A percentile compares a stretch with the other conserved stretches of the same genome.
Conservation (phyloP, 2,329 filamentous ascomycete genomes). For the Colletotrichum siamense region DNA sequence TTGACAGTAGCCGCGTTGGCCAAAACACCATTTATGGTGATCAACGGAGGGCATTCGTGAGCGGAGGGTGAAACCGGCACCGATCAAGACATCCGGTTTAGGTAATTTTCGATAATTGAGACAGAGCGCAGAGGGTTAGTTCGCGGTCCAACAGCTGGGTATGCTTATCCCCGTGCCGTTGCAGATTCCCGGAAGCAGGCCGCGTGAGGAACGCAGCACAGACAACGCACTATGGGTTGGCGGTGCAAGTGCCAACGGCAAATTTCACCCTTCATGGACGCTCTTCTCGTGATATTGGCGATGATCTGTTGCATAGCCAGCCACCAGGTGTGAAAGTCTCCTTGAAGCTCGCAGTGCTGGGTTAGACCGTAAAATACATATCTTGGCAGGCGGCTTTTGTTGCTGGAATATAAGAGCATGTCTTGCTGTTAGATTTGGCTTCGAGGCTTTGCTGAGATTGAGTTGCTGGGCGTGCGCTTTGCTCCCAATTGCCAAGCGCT, state of each 20-base stretch:
- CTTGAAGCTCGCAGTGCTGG: not conserved
- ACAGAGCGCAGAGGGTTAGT: not conserved
- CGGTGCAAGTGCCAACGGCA: not conserved
- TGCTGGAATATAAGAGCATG: not conserved
- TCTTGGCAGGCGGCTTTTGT: not conserved
- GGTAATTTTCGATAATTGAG: not conserved
- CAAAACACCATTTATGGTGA: not conserved
- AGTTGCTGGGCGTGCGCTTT: constrained; percentile 18
- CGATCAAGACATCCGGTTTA: not conserved
- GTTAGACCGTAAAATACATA: not conserved
- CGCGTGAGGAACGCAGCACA: not conserved
- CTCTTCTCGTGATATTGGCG: not conserved
- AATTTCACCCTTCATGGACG: not conserved
- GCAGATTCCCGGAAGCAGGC: constrained; percentile 4
- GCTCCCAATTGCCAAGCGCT: constrained; percentile 14
- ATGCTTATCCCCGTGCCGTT: constrained; percentile 11
- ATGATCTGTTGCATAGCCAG: not conserved
- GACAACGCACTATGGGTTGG: not conserved
- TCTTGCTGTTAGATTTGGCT: not conserved
- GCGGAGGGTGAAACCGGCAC: not conserved
- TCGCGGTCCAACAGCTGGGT: not conserved
- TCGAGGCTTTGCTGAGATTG: not conserved
- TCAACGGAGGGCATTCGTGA: not conserved
- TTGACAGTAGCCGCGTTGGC: not conserved
- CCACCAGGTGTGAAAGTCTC: not conserved